Evolutionary conservation across 345 rosid species (phyloP), one percentile per base, ranked within the genome.

Genomic region (Eucalyptus rudis): DNA sequence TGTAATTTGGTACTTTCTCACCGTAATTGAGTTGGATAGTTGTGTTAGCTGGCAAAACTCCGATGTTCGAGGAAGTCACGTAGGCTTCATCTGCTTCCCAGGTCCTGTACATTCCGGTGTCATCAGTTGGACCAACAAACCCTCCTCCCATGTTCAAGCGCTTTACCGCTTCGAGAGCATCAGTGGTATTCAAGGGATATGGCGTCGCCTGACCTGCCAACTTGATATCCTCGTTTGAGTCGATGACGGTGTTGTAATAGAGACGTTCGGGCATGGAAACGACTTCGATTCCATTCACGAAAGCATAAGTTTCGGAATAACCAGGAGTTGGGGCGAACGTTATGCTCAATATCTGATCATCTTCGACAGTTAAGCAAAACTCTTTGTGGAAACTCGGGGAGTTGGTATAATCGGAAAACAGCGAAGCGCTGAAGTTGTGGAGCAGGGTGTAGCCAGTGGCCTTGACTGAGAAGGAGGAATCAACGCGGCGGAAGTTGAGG

Each of bases 221-320:
- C 68, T 3, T 29, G 16, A 62, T 29, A 3, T 1, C 8, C 44
- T 54, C 20, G 17, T 2, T 15, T 13, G 64, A 15, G 52, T 49
- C 88, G 1, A 31, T 8, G 1, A 7, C 29, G 3, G 36, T 7
- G 25, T n/a, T 31, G 51, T 89, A 92, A 40, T 91, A 91, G 14
- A 92, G 92, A 86, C 84, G 3, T 43, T 40, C 31, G 4, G 94
- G 93, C 91, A 91, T 90, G 31, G 93, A 92, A 44, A 93, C 90
- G 15, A 93, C 50, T 87, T 93, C 93, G 29, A 93, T 90, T 31
- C 92, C 93, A 27, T 92, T 93, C 87, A 92, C 86, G 31, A 93
- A 89, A 36, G 92, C 92, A 12, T 85, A 91, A 12, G 95, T 54
- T 29, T 86, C 86, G 13, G 91, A 47, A 8, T 86, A 25, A 13